Base-by-base conservation (phyloP, 306 rosid species). In the Glycine soja region DNA sequence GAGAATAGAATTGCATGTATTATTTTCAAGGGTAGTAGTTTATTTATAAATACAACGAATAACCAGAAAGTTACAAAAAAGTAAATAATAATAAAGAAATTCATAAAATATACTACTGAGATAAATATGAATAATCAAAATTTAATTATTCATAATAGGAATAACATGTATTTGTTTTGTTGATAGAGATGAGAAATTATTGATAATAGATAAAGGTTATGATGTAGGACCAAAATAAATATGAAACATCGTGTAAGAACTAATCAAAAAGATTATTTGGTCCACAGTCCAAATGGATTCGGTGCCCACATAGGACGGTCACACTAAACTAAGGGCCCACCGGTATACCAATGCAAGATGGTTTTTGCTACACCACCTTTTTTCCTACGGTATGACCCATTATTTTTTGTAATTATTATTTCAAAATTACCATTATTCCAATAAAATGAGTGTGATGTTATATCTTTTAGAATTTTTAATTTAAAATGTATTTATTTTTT, bases 241-340 rank as follows among this genome's bases (percentile, higher is more conserved):
- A 10, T 24, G 71, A 65, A 65, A 70, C 3, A 48, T 50, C 6
- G 5, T 36, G n/a, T 15, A 54, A 54, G 62, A 72, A 32, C n/a
- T 52, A 53, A 72, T 53, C 0, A 47, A 14, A 51, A 16, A 9
- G 2, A 50, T 11, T 15, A 50, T 11, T 51, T 50, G 74, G 81
- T 66, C 43, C 56, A 77, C 54, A 51, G 8, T 62, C 2, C 13
- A 79, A 46, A 54, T 68, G 45, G 66, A 79, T 79, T 58, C 83
- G 14, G 43, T 70, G 40, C 62, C 77, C 77, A 57, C 51, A 46
- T 10, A 79, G 11, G 42, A 58, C 14, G 77, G 83, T 2, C 24
- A 79, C 43, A 36, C 57, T 79, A 14, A 4, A 70, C 14, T 51
- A 34, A 43, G 77, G 76, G 76, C 68, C 82, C 82, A 77, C 82